A percentile compares a stretch with the other conserved stretches of the same genome.
Conservation (phyloP, 2,329 filamentous ascomycete species). For the Didymella segeticola region DNA sequence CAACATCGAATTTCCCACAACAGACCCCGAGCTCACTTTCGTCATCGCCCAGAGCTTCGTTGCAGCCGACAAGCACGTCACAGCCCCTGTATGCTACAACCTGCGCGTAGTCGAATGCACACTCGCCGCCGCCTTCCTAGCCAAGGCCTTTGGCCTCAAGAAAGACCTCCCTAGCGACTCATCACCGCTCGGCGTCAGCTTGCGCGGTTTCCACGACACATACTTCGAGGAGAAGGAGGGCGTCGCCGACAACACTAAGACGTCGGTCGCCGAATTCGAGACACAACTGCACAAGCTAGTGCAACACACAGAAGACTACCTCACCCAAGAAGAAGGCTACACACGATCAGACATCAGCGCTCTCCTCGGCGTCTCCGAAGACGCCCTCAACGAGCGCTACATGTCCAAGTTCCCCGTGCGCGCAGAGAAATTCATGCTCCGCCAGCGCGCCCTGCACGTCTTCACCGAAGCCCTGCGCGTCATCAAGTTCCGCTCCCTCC, state of each 20-base stretch:
- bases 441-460: constrained; percentile 87
- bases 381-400: constrained; percentile 77
- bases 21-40: constrained; percentile 84
- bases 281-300: constrained; percentile 78
- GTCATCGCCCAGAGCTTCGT: constrained; percentile 95
- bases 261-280: constrained; percentile 53
- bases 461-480: constrained; percentile 89
- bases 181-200: constrained; percentile 80
- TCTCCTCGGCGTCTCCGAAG: constrained; percentile 71
- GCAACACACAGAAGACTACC: constrained; percentile 70
- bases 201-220: constrained; percentile 85
- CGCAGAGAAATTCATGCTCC: constrained; percentile 84
- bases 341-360: constrained; percentile 83
- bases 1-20: constrained; percentile 81
- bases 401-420: constrained; percentile 89
- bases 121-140: constrained; percentile 75
- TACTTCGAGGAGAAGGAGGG: constrained; percentile 69
- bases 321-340: constrained; percentile 83
- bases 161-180: constrained; percentile 73
- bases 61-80: constrained; percentile 91
- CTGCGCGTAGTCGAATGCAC: constrained; percentile 95
- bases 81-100: constrained; percentile 94
- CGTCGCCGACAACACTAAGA: constrained; percentile 57
- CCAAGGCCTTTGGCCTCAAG: constrained; percentile 65
- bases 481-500: constrained; percentile 78